These are phyloP conservation scores for Phytophthora crassamura DNA, from an alignment of 352 stramenopile species.

Conservation along the genomic window DNA sequence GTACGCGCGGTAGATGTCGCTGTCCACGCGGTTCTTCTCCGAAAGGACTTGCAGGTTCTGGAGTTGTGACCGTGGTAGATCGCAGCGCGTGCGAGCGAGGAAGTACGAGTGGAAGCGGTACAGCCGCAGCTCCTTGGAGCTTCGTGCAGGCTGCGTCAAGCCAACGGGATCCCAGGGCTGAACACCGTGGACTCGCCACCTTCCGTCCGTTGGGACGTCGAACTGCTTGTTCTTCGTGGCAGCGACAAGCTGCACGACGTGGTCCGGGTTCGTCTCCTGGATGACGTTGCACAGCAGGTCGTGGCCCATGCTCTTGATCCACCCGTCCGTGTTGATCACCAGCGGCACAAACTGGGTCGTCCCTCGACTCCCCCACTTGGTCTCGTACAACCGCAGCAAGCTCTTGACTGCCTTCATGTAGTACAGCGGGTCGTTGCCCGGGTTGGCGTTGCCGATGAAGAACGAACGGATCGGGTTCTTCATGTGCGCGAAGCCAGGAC, in stretches of 20 bases:
- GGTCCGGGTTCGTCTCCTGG: slow-evolving; percentile 76
- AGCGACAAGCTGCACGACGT: slow-evolving; percentile 95
- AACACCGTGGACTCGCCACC: slow-evolving; percentile 67
- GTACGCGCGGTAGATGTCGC: slow-evolving; percentile 64
- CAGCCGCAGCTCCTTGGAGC: slow-evolving; percentile 83
- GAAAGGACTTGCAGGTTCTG: slow-evolving; percentile 77
- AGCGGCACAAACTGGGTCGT: slow-evolving; percentile 71
- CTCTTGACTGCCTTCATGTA: slow-evolving; percentile 81
- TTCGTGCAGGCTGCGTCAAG: slow-evolving; percentile 65
- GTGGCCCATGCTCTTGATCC: slow-evolving; percentile 97
- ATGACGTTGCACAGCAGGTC: slow-evolving; percentile 95
- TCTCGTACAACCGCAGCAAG: slow-evolving; percentile 67
- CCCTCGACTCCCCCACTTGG: slow-evolving; percentile 50
- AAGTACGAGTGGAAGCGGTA: slow-evolving; percentile 89
- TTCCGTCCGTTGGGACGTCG: slow-evolving; percentile 58
- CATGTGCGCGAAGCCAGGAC: slow-evolving; percentile 93
- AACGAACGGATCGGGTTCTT: slow-evolving; percentile 73
- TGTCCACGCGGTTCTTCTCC: slow-evolving; percentile 71
- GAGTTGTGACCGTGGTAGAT: slow-evolving; percentile 46
- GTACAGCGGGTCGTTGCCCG: slow-evolving; percentile 74
- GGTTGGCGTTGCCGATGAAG: slow-evolving; percentile 81
- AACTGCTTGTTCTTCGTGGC: slow-evolving; percentile 91
- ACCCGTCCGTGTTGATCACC: slow-evolving; percentile 97
- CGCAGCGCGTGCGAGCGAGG: slow-evolving; percentile 45
- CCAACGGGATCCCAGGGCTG: slow-evolving; percentile 73